Evolutionary conservation across 345 rosid genomes (phyloP).

Genomic region (Corchorus capsularis): DNA sequence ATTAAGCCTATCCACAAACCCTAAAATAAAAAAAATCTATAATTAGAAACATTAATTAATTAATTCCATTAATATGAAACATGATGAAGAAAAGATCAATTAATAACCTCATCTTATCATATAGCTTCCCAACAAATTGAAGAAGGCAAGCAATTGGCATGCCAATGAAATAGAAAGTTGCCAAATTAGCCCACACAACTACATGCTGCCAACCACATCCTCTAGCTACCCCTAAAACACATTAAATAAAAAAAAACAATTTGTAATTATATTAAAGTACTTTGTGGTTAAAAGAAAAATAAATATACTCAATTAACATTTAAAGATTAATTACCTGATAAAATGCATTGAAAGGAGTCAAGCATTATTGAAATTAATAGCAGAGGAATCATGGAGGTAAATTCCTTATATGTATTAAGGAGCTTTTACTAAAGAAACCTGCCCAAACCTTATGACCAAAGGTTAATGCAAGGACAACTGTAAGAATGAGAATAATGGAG

Average conservation of each 20-base stretch:
- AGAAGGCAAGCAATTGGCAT: slow-evolving; percentile 52
- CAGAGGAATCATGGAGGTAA: slow-evolving; percentile 54
- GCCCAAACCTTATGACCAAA: slow-evolving; percentile 65
- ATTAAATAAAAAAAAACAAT: neutral
- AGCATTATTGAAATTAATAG: slow-evolving; percentile 58
- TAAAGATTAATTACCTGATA: slow-evolving; percentile 47
- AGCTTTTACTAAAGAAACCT: slow-evolving; percentile 49
- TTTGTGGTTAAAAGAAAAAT: neutral
- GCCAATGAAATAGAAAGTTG: slow-evolving; percentile 50
- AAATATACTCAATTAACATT: neutral
- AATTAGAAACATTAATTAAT: neutral
- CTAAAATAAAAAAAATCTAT: slow-evolving; percentile 25
- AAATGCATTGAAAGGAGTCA: slow-evolving; percentile 65
- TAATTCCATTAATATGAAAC: neutral
- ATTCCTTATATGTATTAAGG: slow-evolving; percentile 36
- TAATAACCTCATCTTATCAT: slow-evolving; percentile 43
- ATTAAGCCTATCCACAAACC: slow-evolving; percentile 76
- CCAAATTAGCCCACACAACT: slow-evolving; percentile 53
- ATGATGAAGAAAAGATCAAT: neutral
- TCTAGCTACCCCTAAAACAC: slow-evolving; percentile 55
- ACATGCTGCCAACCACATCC: slow-evolving; percentile 79
- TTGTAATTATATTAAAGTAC: neutral
- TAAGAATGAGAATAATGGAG: slow-evolving; percentile 49
- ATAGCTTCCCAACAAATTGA: slow-evolving; percentile 52
- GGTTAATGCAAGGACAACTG: slow-evolving; percentile 39